Conservation (phyloP, 129 eudicot species). For the Sambucus nigra region DNA sequence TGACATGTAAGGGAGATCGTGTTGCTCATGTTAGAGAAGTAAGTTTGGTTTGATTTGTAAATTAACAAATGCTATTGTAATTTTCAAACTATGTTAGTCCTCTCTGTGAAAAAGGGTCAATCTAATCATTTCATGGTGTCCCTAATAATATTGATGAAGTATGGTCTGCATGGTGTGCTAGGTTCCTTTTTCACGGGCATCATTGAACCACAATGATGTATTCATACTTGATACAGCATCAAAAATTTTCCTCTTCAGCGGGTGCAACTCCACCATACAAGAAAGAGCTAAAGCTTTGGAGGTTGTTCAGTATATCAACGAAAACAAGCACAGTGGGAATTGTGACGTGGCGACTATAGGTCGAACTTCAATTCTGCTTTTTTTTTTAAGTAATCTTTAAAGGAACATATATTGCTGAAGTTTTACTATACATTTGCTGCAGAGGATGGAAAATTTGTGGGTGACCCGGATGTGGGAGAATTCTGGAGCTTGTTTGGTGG, state of each 20-base stretch:
- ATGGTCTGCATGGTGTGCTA: slow-evolving; percentile 4
- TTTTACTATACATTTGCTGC: background rate
- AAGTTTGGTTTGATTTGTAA: slow-evolving; percentile 19
- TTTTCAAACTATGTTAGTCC: too few species aligned
- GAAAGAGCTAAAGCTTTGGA: slow-evolving; percentile 98
- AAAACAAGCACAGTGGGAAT: slow-evolving; percentile 88
- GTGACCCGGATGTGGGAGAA: slow-evolving; percentile 94
- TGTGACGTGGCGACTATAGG: slow-evolving; percentile 95
- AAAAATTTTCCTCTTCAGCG: slow-evolving; percentile 89
- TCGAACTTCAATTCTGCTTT: slow-evolving; percentile 10
- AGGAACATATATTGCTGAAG: background rate
- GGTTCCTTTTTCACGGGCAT: slow-evolving; percentile 87
- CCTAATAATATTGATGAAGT: too few species aligned
- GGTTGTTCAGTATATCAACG: slow-evolving; percentile 94
- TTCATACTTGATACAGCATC: slow-evolving; percentile 78
- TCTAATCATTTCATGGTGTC: too few species aligned
- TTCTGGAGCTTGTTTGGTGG: slow-evolving; percentile 99
- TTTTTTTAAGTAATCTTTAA: too few species aligned
- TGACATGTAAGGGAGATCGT: slow-evolving; percentile 74
- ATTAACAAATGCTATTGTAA: too few species aligned
- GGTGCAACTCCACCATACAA: slow-evolving; percentile 88
- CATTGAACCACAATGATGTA: slow-evolving; percentile 90
- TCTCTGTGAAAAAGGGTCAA: too few species aligned
- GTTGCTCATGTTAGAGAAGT: slow-evolving; percentile 95
- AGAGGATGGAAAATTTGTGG: slow-evolving; percentile 98